These are phyloP conservation scores for Fusarium domesticum DNA, from an alignment of 2,329 filamentous ascomycete genomes.

Conservation along the genomic window DNA sequence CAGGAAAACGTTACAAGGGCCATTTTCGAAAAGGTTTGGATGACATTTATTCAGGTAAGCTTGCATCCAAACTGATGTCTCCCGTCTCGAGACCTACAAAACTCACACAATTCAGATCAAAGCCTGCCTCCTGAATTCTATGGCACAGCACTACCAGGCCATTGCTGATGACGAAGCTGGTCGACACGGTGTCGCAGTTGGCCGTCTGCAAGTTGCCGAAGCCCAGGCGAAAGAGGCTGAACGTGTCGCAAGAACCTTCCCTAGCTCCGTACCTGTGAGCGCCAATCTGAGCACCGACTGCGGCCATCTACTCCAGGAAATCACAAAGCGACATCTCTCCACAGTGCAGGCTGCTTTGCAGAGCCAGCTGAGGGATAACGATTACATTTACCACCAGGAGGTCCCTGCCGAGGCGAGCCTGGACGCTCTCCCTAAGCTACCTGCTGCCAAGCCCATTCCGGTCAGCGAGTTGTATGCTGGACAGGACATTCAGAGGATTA, in stretches of 20 bases:
- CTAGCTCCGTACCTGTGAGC: constrained; percentile 70
- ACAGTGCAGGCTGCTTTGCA: constrained; percentile 77
- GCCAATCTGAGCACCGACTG: constrained; percentile 84
- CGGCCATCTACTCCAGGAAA: constrained; percentile 68
- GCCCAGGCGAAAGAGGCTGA: constrained; percentile 73
- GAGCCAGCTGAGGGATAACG: constrained; percentile 84
- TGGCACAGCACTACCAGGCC: constrained; percentile 92
- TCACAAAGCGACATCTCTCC: constrained; percentile 77
- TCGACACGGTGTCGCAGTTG: constrained; percentile 80
- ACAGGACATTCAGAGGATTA: constrained; percentile 95
- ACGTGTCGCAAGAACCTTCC: constrained; percentile 74
- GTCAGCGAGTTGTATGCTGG: constrained; percentile 96
- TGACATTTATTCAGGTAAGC: constrained; percentile 72
- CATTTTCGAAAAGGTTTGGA: constrained; percentile 93
- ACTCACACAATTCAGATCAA: constrained; percentile 57
- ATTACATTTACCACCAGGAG: constrained; percentile 95
- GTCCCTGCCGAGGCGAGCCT: constrained; percentile 84
- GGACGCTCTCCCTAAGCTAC: constrained; percentile 79
- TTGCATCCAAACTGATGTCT: neutral
- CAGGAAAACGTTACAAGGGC: constrained; percentile 90
- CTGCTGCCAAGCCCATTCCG: constrained; percentile 93
- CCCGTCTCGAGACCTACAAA: neutral
- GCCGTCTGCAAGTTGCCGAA: constrained; percentile 79
- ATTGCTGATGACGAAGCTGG: constrained; percentile 86
- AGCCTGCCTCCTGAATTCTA: constrained; percentile 74